Evolutionary conservation across 1,139 yeast species (phyloP).

Genomic region (Zygosaccharomyces pseudobailii): DNA sequence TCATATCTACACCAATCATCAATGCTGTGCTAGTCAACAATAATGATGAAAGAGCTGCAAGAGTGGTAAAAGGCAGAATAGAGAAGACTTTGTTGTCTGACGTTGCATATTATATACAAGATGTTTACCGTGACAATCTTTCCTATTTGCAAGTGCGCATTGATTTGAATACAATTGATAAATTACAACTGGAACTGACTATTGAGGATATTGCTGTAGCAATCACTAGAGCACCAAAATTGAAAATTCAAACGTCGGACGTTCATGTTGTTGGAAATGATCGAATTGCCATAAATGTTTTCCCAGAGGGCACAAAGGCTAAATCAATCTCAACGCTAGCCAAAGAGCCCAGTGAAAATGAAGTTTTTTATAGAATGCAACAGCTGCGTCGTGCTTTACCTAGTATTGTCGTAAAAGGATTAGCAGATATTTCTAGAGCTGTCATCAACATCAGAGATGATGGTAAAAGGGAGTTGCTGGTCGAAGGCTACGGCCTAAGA

Average conservation of each 20-base stretch:
- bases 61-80: conserved; percentile 96
- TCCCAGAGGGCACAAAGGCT: conserved; percentile 46
- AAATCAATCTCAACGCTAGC: conserved; percentile 39
- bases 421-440: conserved; percentile 87
- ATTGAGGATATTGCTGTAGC: conserved; percentile 85
- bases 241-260: conserved; percentile 73
- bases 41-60: conserved; percentile 93
- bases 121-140: conserved; percentile 77
- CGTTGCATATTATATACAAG: conserved; percentile 84
- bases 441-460: conserved; percentile 86
- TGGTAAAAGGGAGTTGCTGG: conserved; percentile 83
- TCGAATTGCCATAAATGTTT: conserved; percentile 71
- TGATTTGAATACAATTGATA: conserved; percentile 81
- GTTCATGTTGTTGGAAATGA: conserved; percentile 65
- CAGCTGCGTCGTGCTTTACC: conserved; percentile 82
- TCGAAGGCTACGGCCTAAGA: conserved; percentile 95
- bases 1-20: conserved; percentile 93
- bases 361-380: conserved; percentile 84
- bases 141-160: conserved; percentile 79
- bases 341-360: conserved; percentile 48
- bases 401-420: conserved; percentile 84
- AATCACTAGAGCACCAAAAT: conserved; percentile 76
- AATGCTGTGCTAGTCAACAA: conserved; percentile 91
- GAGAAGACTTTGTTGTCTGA: conserved; percentile 89
- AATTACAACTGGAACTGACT: conserved; percentile 80